Evolutionary conservation across 83 land plant species (phyloP), one percentile per base, ranked within the genome.

Genomic region (Isoetes engelmannii): DNA sequence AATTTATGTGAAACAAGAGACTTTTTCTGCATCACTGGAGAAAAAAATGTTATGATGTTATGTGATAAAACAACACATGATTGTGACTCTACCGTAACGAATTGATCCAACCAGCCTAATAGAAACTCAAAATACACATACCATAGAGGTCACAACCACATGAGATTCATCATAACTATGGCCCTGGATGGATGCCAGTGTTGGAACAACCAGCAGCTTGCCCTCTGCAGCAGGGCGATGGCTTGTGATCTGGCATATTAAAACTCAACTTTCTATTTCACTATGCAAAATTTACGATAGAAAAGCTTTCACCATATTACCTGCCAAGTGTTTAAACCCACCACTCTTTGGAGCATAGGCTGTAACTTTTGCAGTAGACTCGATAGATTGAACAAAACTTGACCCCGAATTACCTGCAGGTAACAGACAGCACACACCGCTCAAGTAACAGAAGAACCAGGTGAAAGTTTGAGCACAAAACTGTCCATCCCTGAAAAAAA

Each of bases 101-200:
- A 28, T 28, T 28, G 37, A 28, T 28, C 37, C 18, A 59, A 18
- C 18, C 18, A 59, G 20, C 62, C 8, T 12, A 59, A 19, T 6
- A 28, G 2, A 28, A 28, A 28, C 37, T 59, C 10, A 65, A 12
- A 44, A 12, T 7, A 13, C 43, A 12, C 49, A 6, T 61, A 71
- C 73, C 48, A 1, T 45, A 15, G 44, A 46, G 15, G 51, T 62
- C 19, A 71, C 51, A 47, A 71, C 49, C 45, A 71, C 71, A 61
- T 47, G 73, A 9, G 73, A 44, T 18, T 6, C 19, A 5, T 12
- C 9, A 50, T 15, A 71, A 44, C 15, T 58, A 45, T 12, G 42
- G 6, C 71, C 73, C 48, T 71, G 73, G 46, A 71, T 62, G 6
- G 73, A 71, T 62, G 73, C 69, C 73, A 71, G 45, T 7, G 73